Evolutionary conservation across 192 early-diverging fungal species (phyloP).

Genomic region (Backusella parvicylindrica): DNA sequence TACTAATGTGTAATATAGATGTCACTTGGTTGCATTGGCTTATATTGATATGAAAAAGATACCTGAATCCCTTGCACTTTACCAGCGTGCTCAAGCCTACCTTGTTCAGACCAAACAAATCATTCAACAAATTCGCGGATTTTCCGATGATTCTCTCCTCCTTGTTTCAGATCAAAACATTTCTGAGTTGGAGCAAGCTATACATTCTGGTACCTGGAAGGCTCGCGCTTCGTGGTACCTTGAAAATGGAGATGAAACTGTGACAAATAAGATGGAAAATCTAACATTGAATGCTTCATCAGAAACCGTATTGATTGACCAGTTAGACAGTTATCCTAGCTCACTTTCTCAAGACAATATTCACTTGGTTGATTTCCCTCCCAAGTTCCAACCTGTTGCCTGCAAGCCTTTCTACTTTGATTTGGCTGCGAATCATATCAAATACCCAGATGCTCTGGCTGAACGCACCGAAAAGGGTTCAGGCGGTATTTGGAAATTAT

Average conservation of each 20-base stretch:
- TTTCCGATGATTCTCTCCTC: slow-evolving; percentile 38
- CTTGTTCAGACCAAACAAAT: slow-evolving; percentile 48
- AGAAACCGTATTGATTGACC: slow-evolving; percentile 44
- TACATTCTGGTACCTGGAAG: slow-evolving; percentile 51
- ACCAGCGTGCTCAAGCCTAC: slow-evolving; percentile 51
- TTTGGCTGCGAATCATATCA: slow-evolving; percentile 65
- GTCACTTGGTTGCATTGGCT: slow-evolving; percentile 47
- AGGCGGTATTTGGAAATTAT: slow-evolving; percentile 14
- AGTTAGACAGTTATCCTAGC: slow-evolving; percentile 52
- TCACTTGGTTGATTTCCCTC: slow-evolving; percentile 66
- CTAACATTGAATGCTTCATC: slow-evolving; percentile 41
- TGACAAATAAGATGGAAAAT: slow-evolving; percentile 33
- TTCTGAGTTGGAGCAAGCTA: slow-evolving; percentile 35
- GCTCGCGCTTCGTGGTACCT: slow-evolving; percentile 53
- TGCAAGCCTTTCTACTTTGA: slow-evolving; percentile 81
- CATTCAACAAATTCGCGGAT: slow-evolving; percentile 29
- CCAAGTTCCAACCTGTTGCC: slow-evolving; percentile 56
- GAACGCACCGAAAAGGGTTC: slow-evolving; percentile 14
- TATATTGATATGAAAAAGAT: slow-evolving; percentile 42
- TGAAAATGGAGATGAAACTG: slow-evolving; percentile 30
- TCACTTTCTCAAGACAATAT: slow-evolving; percentile 32
- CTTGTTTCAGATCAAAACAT: slow-evolving; percentile 39
- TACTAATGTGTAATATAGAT: slow-evolving; percentile 23
- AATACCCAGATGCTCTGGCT: slow-evolving; percentile 42
- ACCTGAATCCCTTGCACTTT: slow-evolving; percentile 56